Conservation (phyloP, 208 protist species). For the Vickermania spadyakhi region DNA sequence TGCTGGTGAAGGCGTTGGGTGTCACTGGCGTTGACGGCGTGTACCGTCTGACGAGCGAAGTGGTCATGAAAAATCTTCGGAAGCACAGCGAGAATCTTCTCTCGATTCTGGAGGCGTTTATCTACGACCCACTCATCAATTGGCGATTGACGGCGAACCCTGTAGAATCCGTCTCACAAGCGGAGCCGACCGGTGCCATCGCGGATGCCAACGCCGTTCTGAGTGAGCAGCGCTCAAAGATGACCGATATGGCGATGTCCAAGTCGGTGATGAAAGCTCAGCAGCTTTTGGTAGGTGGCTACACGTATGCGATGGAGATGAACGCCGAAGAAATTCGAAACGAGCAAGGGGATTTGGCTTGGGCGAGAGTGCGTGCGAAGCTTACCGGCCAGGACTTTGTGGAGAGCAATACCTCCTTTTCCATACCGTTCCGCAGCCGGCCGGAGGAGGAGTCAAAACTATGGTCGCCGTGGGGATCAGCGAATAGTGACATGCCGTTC, state of each 20-base stretch:
- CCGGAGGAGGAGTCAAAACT: constrained; percentile 4
- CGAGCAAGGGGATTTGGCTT: constrained; percentile 73
- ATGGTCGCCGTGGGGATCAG: not conserved
- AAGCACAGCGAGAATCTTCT: constrained; percentile 98
- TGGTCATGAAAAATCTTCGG: constrained; percentile 97
- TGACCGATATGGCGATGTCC: constrained; percentile 66
- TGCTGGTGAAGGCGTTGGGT: constrained; percentile 98
- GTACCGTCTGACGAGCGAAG: constrained; percentile 96
- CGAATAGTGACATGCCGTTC: constrained; percentile 8
- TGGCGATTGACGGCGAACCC: constrained; percentile 93
- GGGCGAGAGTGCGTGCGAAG: constrained; percentile 79
- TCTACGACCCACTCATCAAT: constrained; percentile 99
- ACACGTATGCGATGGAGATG: constrained; percentile 6
- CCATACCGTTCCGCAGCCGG: constrained; percentile 13
- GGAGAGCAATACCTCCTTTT: constrained; percentile 38
- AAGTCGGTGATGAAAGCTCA: constrained; percentile 46
- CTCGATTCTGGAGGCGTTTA: constrained; percentile 99
- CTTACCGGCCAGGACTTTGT: constrained; percentile 84
- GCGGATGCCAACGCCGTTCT: not conserved
- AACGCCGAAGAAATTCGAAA: constrained; percentile 73
- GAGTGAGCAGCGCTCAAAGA: constrained; percentile 12
- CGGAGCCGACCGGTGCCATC: not conserved
- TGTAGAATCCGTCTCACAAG: constrained; percentile 11
- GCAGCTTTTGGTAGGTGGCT: constrained; percentile 7
- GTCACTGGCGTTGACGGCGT: constrained; percentile 98